A percentile compares a stretch with the other conserved stretches of the same genome.
Evolutionary conservation across 306 rosid species (phyloP).

Genomic region (Cotoneaster glaucophyllus): DNA sequence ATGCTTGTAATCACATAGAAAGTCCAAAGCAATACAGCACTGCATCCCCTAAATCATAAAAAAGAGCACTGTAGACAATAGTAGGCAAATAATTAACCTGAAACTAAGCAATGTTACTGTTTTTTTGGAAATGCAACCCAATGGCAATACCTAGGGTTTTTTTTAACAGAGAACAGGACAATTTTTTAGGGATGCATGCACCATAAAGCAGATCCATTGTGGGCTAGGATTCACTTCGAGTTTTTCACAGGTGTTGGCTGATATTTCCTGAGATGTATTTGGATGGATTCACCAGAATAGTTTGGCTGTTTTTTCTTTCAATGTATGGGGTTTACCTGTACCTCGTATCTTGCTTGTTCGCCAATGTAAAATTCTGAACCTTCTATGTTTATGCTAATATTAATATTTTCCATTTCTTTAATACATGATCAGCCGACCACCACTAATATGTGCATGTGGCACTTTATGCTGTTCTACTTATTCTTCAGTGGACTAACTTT

Average conservation of each 20-base stretch:
- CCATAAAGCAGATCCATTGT: neutral
- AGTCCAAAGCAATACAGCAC: neutral
- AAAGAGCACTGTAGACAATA: neutral
- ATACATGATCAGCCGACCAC: neutral
- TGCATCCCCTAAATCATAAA: neutral
- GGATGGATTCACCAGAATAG: neutral
- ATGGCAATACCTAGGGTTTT: neutral
- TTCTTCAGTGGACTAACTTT: neutral
- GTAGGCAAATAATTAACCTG: too few species aligned
- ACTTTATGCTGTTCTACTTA: neutral
- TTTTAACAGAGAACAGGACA: neutral
- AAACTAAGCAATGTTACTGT: neutral
- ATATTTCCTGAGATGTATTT: neutral
- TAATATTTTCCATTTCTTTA: neutral
- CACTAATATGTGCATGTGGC: neutral
- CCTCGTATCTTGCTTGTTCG: neutral
- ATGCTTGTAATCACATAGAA: neutral
- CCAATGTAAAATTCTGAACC: neutral
- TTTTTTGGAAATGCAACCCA: neutral
- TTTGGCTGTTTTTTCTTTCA: neutral
- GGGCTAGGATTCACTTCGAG: neutral
- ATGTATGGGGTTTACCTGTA: too few species aligned
- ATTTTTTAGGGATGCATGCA: neutral
- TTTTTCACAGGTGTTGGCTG: neutral
- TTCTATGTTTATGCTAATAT: neutral